A percentile compares a stretch with the other conserved stretches of the same genome.
These are phyloP conservation scores for Fraxinus greggii DNA, from an alignment of 305 asterid genomes.

Conservation along the genomic window DNA sequence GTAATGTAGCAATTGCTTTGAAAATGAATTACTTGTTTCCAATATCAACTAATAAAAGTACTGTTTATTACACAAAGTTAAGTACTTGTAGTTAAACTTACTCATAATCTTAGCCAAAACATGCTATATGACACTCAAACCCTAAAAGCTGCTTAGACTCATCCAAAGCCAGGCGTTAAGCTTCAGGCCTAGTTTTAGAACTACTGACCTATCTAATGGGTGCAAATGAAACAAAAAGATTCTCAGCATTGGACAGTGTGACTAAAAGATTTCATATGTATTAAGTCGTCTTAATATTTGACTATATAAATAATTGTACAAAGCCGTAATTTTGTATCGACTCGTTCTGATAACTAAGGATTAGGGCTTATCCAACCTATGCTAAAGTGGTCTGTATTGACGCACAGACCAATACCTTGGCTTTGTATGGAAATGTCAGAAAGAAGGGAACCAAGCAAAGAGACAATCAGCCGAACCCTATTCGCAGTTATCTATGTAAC, in stretches of 20 bases:
- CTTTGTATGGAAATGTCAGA: constrained; percentile 42
- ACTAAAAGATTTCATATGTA: background rate
- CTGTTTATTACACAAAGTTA: too few species aligned
- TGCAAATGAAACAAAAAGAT: background rate
- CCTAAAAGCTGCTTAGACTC: background rate
- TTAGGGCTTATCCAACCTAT: constrained; percentile 8
- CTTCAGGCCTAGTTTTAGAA: background rate
- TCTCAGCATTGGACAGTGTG: background rate
- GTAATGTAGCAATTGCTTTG: background rate
- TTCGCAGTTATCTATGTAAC: constrained; percentile 39
- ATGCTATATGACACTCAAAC: background rate
- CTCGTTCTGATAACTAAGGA: background rate
- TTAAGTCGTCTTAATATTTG: background rate
- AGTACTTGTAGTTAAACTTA: too few species aligned
- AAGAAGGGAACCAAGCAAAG: constrained; percentile 47
- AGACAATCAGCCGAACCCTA: constrained; percentile 61
- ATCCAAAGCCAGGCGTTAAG: background rate
- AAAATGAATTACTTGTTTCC: background rate
- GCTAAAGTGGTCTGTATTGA: constrained; percentile 35
- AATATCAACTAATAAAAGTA: background rate
- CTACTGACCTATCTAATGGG: background rate
- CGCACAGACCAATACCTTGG: constrained; percentile 52
- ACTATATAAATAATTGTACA: background rate
- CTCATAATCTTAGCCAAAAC: too few species aligned
- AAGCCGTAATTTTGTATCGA: background rate